A percentile compares a stretch with the other conserved stretches of the same genome.
Evolutionary conservation across 2,329 filamentous ascomycete genomes (phyloP).

Genomic region (Pestalotiopsis sp.): DNA sequence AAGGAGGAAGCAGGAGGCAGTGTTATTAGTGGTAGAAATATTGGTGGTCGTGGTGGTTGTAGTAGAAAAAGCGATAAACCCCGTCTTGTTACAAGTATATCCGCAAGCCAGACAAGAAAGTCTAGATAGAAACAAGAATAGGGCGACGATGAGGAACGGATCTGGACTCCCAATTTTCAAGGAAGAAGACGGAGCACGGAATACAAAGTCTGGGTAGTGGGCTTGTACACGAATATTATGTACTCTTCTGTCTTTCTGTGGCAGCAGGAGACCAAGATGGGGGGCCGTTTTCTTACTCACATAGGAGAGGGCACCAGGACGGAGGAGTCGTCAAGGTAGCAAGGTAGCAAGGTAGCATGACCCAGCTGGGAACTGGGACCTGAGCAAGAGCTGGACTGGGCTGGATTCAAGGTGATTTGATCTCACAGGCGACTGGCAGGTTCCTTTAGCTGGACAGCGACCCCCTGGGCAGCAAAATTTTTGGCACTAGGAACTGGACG

Average conservation of each 20-base stretch:
- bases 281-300: neutral
- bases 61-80: neutral
- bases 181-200: neutral
- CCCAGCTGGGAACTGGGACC: neutral
- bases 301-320: neutral
- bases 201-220: slow-evolving; percentile 1
- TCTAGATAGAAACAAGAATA: neutral
- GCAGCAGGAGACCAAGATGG: neutral
- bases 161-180: neutral
- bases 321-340: neutral
- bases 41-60: neutral
- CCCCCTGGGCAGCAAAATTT: slow-evolving; percentile 8
- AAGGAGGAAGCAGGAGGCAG: neutral
- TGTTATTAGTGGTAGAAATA: neutral
- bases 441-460: neutral
- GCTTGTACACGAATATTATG: slow-evolving; percentile 4
- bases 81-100: neutral
- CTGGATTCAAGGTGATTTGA: neutral
- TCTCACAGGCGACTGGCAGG: neutral
- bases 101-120: neutral
- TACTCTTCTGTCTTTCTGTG: neutral
- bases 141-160: neutral
- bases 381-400: neutral
- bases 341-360: neutral
- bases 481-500: slow-evolving; percentile 3